Conservation (phyloP, 768 basidiomycete genomes). For the Pleurotus platypus region DNA sequence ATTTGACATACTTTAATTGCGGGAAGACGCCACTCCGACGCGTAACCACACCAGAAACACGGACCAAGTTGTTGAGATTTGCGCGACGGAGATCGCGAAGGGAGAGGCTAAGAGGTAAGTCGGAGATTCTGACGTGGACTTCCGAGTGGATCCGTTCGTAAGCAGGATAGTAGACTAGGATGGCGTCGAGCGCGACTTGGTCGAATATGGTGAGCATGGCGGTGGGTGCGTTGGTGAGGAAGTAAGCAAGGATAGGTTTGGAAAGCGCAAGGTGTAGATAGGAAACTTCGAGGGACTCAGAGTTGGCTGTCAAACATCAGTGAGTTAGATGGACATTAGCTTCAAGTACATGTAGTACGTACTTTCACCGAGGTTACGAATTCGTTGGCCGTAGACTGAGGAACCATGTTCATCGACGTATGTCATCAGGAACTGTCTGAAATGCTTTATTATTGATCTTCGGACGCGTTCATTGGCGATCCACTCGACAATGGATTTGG, state of each 20-base stretch:
- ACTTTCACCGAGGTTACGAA: slow-evolving; percentile 95
- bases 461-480: slow-evolving; percentile 90
- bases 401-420: slow-evolving; percentile 89
- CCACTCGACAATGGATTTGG: slow-evolving; percentile 97
- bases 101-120: slow-evolving; percentile 86
- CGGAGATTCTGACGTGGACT: slow-evolving; percentile 94
- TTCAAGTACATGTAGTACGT: slow-evolving; percentile 18
- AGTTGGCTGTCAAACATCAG: slow-evolving; percentile 62
- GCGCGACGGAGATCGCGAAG: slow-evolving; percentile 90
- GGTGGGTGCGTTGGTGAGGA: slow-evolving; percentile 91
- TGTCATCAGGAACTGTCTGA: slow-evolving; percentile 93
- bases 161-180: slow-evolving; percentile 91
- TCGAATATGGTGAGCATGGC: slow-evolving; percentile 95
- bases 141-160: slow-evolving; percentile 98
- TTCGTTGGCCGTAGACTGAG: slow-evolving; percentile 93
- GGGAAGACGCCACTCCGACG: slow-evolving; percentile 95
- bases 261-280: slow-evolving; percentile 92
- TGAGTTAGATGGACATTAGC: background rate
- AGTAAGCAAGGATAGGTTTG: slow-evolving; percentile 95
- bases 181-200: slow-evolving; percentile 89
- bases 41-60: slow-evolving; percentile 94
- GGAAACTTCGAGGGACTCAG: slow-evolving; percentile 96
- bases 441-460: slow-evolving; percentile 86
- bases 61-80: slow-evolving; percentile 92
- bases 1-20: slow-evolving; percentile 99